These are phyloP conservation scores for Moesziomyces parantarcticus DNA, from an alignment of 1,284 basidiomycete genomes.

Conservation along the genomic window DNA sequence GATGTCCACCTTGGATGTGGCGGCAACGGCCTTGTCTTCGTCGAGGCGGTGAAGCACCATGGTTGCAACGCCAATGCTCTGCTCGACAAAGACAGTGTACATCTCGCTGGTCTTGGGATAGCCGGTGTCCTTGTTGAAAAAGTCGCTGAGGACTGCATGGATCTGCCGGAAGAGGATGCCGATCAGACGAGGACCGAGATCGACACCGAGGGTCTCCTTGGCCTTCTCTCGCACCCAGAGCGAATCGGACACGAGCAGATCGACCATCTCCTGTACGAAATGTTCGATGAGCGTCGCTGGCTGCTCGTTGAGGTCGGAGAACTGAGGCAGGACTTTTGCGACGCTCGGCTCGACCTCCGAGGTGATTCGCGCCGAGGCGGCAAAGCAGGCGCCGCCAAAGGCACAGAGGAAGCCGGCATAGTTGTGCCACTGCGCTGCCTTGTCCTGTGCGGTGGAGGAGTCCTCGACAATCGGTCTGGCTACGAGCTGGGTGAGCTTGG, in stretches of 20 bases:
- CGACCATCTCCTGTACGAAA: conserved; percentile 64
- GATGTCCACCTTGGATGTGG: conserved; percentile 56
- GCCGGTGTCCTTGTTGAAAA: conserved; percentile 62
- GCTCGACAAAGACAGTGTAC: conserved; percentile 65
- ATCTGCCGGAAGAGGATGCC: conserved; percentile 62
- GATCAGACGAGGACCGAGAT: conserved; percentile 51
- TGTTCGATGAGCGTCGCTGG: conserved; percentile 50
- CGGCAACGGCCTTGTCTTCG: conserved; percentile 23
- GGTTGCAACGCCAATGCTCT: conserved; percentile 60
- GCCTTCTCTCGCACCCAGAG: conserved; percentile 65
- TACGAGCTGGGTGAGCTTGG: conserved; percentile 68
- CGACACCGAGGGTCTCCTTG: conserved; percentile 62
- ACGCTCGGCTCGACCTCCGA: conserved; percentile 24
- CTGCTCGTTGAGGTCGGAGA: conserved; percentile 26
- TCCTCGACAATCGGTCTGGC: conserved; percentile 73
- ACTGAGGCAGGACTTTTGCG: conserved; percentile 29
- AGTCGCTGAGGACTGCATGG: conserved; percentile 62
- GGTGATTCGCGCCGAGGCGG: conserved; percentile 19
- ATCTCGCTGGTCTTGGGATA: conserved; percentile 57
- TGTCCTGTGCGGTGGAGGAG: conserved; percentile 67
- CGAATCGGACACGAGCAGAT: conserved; percentile 63
- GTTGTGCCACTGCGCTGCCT: conserved; percentile 80
- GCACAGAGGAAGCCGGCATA: conserved; percentile 82
- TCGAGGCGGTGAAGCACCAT: conserved; percentile 55
- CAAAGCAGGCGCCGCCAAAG: conserved; percentile 76